Conservation (phyloP, 83 land plant genomes). For the Picea abies region DNA sequence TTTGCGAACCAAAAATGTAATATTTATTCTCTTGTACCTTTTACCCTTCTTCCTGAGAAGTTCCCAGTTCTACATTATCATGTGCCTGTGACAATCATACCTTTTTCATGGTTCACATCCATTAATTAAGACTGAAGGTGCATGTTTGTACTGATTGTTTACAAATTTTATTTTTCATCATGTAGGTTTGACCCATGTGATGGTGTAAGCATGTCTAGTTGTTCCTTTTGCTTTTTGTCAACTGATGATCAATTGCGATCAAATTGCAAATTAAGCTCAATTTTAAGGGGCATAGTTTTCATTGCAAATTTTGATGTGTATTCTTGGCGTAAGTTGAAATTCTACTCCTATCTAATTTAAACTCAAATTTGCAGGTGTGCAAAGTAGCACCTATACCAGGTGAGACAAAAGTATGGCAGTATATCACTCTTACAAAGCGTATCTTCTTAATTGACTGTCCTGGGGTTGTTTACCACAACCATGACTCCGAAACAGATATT, state of each 20-base stretch:
- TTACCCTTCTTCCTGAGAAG: background rate
- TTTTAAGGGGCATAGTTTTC: background rate
- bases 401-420: constrained; percentile 99
- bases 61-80: background rate
- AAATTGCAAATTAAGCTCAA: background rate
- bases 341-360: background rate
- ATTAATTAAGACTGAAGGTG: background rate
- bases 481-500: constrained; percentile 90
- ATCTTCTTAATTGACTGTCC: constrained; percentile 98
- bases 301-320: background rate
- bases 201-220: too few relatives aligned
- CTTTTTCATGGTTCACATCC: background rate
- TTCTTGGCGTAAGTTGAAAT: background rate
- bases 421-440: constrained; percentile 95
- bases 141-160: background rate
- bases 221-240: too few relatives aligned
- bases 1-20: constrained; percentile 87
- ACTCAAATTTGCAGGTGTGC: constrained; percentile 68
- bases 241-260: constrained; percentile 1
- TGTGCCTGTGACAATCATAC: background rate
- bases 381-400: constrained; percentile 99
- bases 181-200: too few relatives aligned
- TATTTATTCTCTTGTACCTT: background rate
- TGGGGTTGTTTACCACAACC: constrained; percentile 95
- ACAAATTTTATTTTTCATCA: background rate